phyloP scores from a whole-genome alignment of 345 rosid species.

The Melastoma malabathricum region DNA sequence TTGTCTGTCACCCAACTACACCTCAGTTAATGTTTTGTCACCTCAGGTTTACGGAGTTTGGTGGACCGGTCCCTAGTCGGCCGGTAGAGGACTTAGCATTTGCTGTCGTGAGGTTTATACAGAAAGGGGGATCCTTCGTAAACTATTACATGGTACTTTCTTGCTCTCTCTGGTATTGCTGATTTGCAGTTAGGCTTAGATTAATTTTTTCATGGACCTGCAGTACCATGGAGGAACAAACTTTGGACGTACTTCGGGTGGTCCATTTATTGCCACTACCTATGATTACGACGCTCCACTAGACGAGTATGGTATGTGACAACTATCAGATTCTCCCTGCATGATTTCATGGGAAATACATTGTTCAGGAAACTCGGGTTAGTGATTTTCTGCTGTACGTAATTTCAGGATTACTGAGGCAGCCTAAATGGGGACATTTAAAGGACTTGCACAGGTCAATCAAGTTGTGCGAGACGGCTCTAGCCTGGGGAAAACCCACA shows the following conservation, averaged over 20 bases:
- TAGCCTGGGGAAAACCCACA: conserved; percentile 51
- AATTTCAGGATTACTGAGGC: conserved; percentile 82
- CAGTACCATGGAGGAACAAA: conserved; percentile 99
- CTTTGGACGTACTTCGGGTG: conserved; percentile 98
- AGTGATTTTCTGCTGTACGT: too few species aligned
- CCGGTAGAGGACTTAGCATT: conserved; percentile 99
- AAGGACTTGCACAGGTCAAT: conserved; percentile 94
- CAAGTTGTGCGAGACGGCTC: conserved; percentile 80
- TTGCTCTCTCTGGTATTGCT: conserved; percentile 5
- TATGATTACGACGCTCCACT: conserved; percentile 96
- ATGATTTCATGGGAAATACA: too few species aligned
- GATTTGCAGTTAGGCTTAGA: neutral
- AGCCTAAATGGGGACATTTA: conserved; percentile 99
- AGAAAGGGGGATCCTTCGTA: conserved; percentile 90
- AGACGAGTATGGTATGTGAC: conserved; percentile 81
- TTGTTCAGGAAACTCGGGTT: too few species aligned
- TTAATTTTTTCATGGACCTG: conserved; percentile 3
- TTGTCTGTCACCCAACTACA: too few species aligned
- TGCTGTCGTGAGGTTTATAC: conserved; percentile 88
- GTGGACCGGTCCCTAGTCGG: conserved; percentile 83
- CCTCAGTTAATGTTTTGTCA: neutral
- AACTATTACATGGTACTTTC: conserved; percentile 71
- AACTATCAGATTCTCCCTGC: neutral
- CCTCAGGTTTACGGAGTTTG: conserved; percentile 85
- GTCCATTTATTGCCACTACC: conserved; percentile 97